Percentiles rank a stretch among this genome's conserved stretches.
These are phyloP conservation scores for Nigrospora osmanthi DNA, from an alignment of 2,329 filamentous ascomycete species.

Conservation along the genomic window DNA sequence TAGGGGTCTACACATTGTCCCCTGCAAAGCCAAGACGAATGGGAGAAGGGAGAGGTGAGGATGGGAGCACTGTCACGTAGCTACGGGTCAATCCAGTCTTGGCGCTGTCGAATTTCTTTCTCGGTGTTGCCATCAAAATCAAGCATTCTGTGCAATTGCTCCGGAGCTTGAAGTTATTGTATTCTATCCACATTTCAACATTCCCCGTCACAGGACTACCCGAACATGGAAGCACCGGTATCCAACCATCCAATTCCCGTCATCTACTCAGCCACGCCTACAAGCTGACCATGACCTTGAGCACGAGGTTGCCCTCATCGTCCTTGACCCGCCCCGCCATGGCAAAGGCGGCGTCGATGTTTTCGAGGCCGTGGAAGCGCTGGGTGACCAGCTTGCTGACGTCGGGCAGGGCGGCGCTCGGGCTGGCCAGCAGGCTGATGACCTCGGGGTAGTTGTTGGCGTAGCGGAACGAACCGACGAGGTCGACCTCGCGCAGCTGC, in stretches of 20 bases:
- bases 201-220: too few relatives aligned
- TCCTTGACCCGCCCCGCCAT: constrained; percentile 68
- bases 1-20: too few relatives aligned
- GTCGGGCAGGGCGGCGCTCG: constrained; percentile 47
- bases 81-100: too few relatives aligned
- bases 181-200: too few relatives aligned
- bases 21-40: too few relatives aligned
- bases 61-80: too few relatives aligned
- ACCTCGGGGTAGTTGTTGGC: constrained; percentile 62
- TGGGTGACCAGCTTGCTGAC: constrained; percentile 66
- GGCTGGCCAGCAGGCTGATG: constrained; percentile 42
- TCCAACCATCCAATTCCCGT: neutral
- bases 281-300: constrained; percentile 63
- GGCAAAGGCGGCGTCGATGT: constrained; percentile 59
- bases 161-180: too few relatives aligned
- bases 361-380: constrained; percentile 54
- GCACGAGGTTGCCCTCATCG: constrained; percentile 58
- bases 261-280: neutral
- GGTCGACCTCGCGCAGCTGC: constrained; percentile 67
- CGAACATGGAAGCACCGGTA: too few relatives aligned
- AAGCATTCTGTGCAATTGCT: too few relatives aligned
- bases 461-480: constrained; percentile 72
- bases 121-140: too few relatives aligned
- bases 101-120: too few relatives aligned
- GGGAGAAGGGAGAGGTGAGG: too few relatives aligned